A percentile compares a stretch with the other conserved stretches of the same genome.
Conservation (phyloP, 2,329 filamentous ascomycete genomes). For the Ophiostoma montium region DNA sequence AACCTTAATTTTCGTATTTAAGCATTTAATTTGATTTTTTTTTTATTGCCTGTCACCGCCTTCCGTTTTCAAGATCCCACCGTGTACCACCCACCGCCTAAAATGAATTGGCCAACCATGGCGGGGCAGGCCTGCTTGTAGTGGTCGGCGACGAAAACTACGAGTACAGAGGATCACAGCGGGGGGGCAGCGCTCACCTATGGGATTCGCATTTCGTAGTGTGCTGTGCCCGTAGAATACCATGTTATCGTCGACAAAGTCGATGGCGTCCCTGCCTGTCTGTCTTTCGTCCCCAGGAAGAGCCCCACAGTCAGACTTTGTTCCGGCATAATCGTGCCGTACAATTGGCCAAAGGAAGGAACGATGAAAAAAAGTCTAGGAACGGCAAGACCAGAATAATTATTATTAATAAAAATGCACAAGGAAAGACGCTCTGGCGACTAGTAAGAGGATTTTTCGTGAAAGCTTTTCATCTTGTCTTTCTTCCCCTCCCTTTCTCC, state of each 20-base stretch:
- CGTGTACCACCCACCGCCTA: background rate
- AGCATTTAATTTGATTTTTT: background rate
- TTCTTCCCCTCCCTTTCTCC: background rate
- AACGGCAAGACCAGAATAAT: background rate
- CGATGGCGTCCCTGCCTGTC: background rate
- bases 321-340: constrained; percentile 1
- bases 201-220: background rate
- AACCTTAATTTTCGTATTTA: too few species aligned
- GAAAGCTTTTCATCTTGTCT: constrained; percentile 3
- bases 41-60: constrained; percentile 1
- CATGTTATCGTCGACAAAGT: background rate
- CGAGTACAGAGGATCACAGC: too few species aligned
- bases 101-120: constrained; percentile 11
- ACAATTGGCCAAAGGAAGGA: background rate
- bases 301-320: background rate
- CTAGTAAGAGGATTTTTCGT: constrained; percentile 8
- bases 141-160: too few species aligned
- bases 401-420: background rate
- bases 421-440: background rate
- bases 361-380: constrained; percentile 4
- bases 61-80: background rate
- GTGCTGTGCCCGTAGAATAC: background rate
- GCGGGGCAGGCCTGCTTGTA: constrained; percentile 1
- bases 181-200: background rate
- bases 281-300: background rate